Conservation (phyloP, 2,329 filamentous ascomycete genomes). For the Diaporthe batatas region DNA sequence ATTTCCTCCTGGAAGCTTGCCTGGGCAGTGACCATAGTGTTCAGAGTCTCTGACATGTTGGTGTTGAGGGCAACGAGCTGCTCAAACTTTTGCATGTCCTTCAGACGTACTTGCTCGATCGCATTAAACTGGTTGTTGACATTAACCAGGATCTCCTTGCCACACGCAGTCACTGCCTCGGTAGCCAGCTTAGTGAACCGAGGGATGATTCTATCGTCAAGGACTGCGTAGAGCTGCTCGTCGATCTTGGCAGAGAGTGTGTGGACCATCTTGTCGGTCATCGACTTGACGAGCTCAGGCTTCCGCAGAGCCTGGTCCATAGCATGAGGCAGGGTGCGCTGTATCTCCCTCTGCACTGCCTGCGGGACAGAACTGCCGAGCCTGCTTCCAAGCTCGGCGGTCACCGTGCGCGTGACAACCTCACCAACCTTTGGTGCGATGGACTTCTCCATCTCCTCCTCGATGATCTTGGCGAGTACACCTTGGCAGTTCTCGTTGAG, state of each 20-base stretch:
- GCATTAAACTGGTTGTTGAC: conserved; percentile 65
- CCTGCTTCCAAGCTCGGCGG: conserved; percentile 77
- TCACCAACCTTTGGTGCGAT: conserved; percentile 82
- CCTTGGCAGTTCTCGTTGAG: conserved; percentile 76
- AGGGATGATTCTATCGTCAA: conserved; percentile 75
- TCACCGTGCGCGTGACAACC: conserved; percentile 75
- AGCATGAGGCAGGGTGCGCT: conserved; percentile 75
- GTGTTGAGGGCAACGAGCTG: conserved; percentile 77
- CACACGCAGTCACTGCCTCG: conserved; percentile 76
- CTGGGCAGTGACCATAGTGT: conserved; percentile 77
- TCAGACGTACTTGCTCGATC: conserved; percentile 64
- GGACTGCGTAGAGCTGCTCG: conserved; percentile 71
- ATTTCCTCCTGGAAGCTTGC: conserved; percentile 76
- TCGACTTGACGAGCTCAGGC: conserved; percentile 77
- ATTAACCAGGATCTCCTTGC: conserved; percentile 76
- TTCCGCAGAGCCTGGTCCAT: conserved; percentile 79
- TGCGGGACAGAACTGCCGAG: conserved; percentile 76
- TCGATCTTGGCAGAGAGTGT: conserved; percentile 78
- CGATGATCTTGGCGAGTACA: conserved; percentile 82
- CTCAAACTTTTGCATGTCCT: conserved; percentile 75
- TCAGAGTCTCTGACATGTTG: conserved; percentile 76
- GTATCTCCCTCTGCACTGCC: conserved; percentile 79
- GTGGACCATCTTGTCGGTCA: conserved; percentile 79
- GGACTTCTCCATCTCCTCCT: conserved; percentile 78
- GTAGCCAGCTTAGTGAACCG: conserved; percentile 74